A percentile compares a stretch with the other conserved stretches of the same genome.
phyloP scores from a whole-genome alignment of 23 red algal genomes.

The Pyropia haitanensis region DNA sequence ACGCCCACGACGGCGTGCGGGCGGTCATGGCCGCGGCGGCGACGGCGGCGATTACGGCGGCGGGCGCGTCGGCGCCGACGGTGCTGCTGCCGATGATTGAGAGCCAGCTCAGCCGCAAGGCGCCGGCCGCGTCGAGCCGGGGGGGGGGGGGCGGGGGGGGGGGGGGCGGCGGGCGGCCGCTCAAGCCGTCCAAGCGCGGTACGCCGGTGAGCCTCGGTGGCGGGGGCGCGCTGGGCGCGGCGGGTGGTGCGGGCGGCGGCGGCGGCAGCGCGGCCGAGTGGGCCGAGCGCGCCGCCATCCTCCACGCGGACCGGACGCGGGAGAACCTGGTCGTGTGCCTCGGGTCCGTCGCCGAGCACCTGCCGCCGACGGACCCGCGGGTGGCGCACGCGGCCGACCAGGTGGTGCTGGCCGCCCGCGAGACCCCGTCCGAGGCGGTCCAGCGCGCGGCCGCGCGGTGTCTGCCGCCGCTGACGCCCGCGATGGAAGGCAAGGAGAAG shows the following conservation, averaged over 20 bases:
- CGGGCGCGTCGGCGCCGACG: conserved; percentile 20
- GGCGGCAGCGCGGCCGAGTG: too few relatives aligned
- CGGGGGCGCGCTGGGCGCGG: too few relatives aligned
- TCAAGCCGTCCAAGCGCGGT: neutral
- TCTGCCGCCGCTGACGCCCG: conserved; percentile 33
- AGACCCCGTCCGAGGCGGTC: conserved; percentile 73
- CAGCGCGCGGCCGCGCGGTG: conserved; percentile 64
- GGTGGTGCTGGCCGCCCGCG: conserved; percentile 61
- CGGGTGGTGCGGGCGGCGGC: neutral
- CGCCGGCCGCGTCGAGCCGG: neutral
- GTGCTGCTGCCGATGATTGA: conserved; percentile 75
- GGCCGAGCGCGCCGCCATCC: conserved; percentile 32
- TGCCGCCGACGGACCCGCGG: conserved; percentile 34
- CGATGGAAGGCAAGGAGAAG: conserved; percentile 11
- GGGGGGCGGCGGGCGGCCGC: neutral
- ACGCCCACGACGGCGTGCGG: conserved; percentile 60
- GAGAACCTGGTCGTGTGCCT: conserved; percentile 82
- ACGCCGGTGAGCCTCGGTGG: too few relatives aligned
- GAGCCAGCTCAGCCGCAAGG: conserved; percentile 31
- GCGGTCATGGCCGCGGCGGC: conserved; percentile 45
- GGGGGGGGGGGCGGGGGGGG: too few relatives aligned
- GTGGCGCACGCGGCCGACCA: conserved; percentile 40
- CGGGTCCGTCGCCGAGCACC: conserved; percentile 51
- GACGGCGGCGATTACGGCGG: conserved; percentile 38
- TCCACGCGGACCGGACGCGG: conserved; percentile 45